These are phyloP conservation scores for Scopulariopsis brevicaulis DNA, from an alignment of 2,329 filamentous ascomycete species.

Conservation along the genomic window DNA sequence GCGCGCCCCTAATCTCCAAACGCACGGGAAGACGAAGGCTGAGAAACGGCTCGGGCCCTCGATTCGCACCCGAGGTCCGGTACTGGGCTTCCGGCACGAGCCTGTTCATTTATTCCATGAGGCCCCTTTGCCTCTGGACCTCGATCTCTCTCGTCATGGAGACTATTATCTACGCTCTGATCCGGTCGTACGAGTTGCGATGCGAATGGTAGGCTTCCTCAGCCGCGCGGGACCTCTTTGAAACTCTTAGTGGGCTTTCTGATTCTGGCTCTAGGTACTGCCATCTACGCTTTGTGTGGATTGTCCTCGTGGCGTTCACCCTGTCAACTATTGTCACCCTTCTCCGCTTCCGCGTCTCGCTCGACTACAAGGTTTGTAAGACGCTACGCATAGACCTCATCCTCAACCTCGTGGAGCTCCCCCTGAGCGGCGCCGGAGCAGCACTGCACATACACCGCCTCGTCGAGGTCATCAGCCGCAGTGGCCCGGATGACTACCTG, in stretches of 20 bases:
- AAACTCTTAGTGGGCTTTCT: neutral
- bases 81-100: neutral
- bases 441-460: too few relatives aligned
- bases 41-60: neutral
- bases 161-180: neutral
- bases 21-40: too few relatives aligned
- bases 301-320: too few relatives aligned
- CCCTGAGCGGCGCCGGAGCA: neutral
- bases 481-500: too few relatives aligned
- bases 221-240: neutral
- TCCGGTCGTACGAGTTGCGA: neutral
- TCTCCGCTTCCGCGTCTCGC: neutral
- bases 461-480: too few relatives aligned
- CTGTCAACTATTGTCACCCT: neutral
- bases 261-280: neutral
- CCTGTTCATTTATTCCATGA: neutral
- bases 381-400: neutral
- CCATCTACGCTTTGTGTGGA: neutral
- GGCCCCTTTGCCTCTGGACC: neutral
- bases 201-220: neutral
- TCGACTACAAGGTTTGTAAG: neutral
- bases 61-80: neutral
- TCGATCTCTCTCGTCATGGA: neutral
- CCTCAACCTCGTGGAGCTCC: neutral
- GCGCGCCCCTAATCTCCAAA: neutral